Evolutionary conservation across 2,329 filamentous ascomycete species (phyloP).

Genomic region (Colletotrichum gloeosporioides): DNA sequence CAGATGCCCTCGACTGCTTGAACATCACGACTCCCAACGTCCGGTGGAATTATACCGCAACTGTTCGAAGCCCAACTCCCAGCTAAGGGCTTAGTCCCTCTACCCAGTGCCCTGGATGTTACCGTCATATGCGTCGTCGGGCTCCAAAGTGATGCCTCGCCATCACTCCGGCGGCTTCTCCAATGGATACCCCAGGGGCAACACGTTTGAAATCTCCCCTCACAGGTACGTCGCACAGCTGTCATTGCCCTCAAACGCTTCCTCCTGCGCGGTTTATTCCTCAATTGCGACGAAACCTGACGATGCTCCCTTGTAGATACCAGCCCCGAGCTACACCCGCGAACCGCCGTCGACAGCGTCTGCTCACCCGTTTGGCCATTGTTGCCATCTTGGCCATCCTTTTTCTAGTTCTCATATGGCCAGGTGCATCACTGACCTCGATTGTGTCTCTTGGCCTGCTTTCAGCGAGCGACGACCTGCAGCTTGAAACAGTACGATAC

Average conservation of each 20-base stretch:
- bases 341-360: slow-evolving; percentile 73
- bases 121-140: slow-evolving; percentile 60
- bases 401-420: slow-evolving; percentile 78
- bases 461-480: slow-evolving; percentile 69
- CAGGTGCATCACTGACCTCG: slow-evolving; percentile 66
- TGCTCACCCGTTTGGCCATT: slow-evolving; percentile 70
- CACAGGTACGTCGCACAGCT: slow-evolving; percentile 70
- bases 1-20: slow-evolving; percentile 36
- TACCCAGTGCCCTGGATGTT: slow-evolving; percentile 49
- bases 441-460: slow-evolving; percentile 74
- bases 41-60: background rate
- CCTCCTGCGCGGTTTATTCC: background rate
- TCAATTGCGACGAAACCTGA: background rate
- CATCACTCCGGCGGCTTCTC: slow-evolving; percentile 77
- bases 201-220: slow-evolving; percentile 86
- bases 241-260: background rate
- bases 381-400: slow-evolving; percentile 63
- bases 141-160: slow-evolving; percentile 80
- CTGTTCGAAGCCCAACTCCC: slow-evolving; percentile 4
- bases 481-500: slow-evolving; percentile 94
- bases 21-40: slow-evolving; percentile 13
- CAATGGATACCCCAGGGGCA: slow-evolving; percentile 81
- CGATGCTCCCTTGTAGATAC: slow-evolving; percentile 65
- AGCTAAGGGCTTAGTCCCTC: background rate
- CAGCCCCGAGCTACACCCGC: slow-evolving; percentile 79